phyloP scores from a whole-genome alignment of 495 filamentous ascomycete genomes.

The Parathielavia appendiculata region DNA sequence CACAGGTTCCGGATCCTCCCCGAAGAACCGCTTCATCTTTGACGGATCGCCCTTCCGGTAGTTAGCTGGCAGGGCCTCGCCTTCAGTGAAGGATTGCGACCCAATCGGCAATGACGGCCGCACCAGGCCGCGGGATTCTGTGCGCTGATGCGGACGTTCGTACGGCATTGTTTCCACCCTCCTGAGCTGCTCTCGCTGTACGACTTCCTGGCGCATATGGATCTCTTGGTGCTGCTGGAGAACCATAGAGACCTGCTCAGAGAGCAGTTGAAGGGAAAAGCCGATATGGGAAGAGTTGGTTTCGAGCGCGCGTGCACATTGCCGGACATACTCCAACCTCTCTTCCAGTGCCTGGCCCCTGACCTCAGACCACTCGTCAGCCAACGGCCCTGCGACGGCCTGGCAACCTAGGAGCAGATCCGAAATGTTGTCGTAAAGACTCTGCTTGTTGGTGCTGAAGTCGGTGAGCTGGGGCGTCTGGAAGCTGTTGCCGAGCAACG shows the following conservation, averaged over 20 bases:
- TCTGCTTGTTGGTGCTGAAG: constrained; percentile 85
- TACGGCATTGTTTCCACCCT: constrained; percentile 44
- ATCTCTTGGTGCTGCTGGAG: constrained; percentile 39
- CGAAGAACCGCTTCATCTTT: constrained; percentile 85
- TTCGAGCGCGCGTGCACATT: constrained; percentile 73
- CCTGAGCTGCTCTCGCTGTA: constrained; percentile 36
- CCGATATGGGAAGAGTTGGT: constrained; percentile 80
- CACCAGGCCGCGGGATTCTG: constrained; percentile 40
- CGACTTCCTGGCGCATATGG: constrained; percentile 37
- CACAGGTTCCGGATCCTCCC: constrained; percentile 65
- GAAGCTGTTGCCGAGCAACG: constrained; percentile 63
- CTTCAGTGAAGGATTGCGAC: constrained; percentile 63
- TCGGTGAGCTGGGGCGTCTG: constrained; percentile 83
- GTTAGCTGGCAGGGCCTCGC: constrained; percentile 51
- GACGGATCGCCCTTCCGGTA: constrained; percentile 65
- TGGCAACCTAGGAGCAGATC: constrained; percentile 86
- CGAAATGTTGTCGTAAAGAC: constrained; percentile 83
- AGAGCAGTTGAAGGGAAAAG: constrained; percentile 80
- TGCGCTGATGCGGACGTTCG: constrained; percentile 44
- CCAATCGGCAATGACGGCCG: constrained; percentile 42
- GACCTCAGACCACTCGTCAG: constrained; percentile 90
- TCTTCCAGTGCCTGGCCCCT: constrained; percentile 91
- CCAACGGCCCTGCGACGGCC: constrained; percentile 77
- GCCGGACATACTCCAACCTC: constrained; percentile 69
- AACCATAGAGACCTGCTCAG: constrained; percentile 61